Conservation (phyloP, 2,329 filamentous ascomycete genomes). For the Acrocalymma vagum region DNA sequence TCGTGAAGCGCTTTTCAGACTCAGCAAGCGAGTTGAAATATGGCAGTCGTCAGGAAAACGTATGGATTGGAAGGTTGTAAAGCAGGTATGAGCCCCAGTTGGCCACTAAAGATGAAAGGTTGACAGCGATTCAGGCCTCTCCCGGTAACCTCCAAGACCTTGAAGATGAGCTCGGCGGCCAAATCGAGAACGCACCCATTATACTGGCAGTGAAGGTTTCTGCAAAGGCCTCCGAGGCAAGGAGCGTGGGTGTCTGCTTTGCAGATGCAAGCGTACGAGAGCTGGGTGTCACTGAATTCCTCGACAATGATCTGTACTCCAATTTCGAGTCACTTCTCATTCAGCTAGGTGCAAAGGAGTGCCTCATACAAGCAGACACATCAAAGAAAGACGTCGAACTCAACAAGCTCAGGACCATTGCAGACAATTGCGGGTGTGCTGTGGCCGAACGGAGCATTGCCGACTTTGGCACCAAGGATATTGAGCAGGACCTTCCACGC, state of each 20-base stretch:
- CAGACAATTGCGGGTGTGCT: slow-evolving; percentile 90
- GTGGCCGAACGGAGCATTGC: slow-evolving; percentile 78
- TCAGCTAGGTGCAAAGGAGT: slow-evolving; percentile 94
- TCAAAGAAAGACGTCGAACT: slow-evolving; percentile 87
- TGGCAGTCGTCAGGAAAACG: slow-evolving; percentile 77
- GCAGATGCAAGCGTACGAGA: slow-evolving; percentile 96
- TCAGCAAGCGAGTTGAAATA: slow-evolving; percentile 91
- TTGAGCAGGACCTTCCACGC: slow-evolving; percentile 91
- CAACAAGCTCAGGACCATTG: slow-evolving; percentile 84
- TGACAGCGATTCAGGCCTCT: slow-evolving; percentile 68
- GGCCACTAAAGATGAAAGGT: neutral
- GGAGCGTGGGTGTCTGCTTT: slow-evolving; percentile 93
- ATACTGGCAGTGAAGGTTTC: slow-evolving; percentile 95
- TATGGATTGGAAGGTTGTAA: slow-evolving; percentile 90
- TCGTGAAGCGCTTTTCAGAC: slow-evolving; percentile 88
- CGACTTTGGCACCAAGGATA: slow-evolving; percentile 89
- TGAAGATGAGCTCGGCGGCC: slow-evolving; percentile 89
- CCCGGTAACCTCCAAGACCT: slow-evolving; percentile 97
- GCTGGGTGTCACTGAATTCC: slow-evolving; percentile 94
- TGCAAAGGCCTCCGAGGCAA: slow-evolving; percentile 83
- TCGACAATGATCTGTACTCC: slow-evolving; percentile 98
- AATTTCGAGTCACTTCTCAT: slow-evolving; percentile 98
- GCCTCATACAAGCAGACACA: slow-evolving; percentile 81
- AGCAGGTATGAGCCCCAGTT: slow-evolving; percentile 71
- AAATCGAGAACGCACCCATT: slow-evolving; percentile 89